Base-by-base conservation (phyloP, 371 early-diverging fungal species). In the Mucor lusitanicus region DNA sequence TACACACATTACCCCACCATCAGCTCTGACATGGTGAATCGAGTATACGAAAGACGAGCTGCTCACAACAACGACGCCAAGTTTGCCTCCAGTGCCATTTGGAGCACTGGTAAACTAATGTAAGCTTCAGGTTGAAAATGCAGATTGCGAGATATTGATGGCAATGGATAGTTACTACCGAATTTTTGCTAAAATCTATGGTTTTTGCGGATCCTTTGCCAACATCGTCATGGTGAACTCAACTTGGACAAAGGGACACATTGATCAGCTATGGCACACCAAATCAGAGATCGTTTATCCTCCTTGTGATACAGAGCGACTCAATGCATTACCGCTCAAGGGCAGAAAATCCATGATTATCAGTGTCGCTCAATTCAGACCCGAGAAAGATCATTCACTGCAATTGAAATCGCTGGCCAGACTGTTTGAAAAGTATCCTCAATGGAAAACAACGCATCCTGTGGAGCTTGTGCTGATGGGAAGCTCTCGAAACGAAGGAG, bases 1-100 rank as follows among this genome's bases (percentile, higher is more conserved):
- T 99, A 99, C 71, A 93, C 94, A 13, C 99, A 99, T 75, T 99
- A 99, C 66, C 99, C 99, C 3, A 90, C 92, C 3, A 94, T 99
- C 61, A 92, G 96, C 69, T 88, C 95, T n/a, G 99, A 99, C 69
- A 98, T 99, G 98, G 82, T 95, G 8, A 76, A 85, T 4, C 87
- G 85, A 35, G 94, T 99, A 4, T 82, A 88, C 46, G 85, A 88
- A 55, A 82, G 91, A 44, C 84, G 86, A 44, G 72, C 84, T 0
- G 84, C 83, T 21, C 86, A 90, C 69, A 94, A 92, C 71, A 95
- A 95, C 65, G 75, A 83, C 4, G 62, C 65, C 0, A 33, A 53
- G 8, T 77, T 94, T 4, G 85, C 92, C 1, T 44, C 72, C 15
- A 92, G 87, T 64, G 37, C 73, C 0, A 2, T 91, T 11, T 87